These are phyloP conservation scores for Debaryomyces coudertii DNA, from an alignment of 1,139 yeast species.

Conservation along the genomic window DNA sequence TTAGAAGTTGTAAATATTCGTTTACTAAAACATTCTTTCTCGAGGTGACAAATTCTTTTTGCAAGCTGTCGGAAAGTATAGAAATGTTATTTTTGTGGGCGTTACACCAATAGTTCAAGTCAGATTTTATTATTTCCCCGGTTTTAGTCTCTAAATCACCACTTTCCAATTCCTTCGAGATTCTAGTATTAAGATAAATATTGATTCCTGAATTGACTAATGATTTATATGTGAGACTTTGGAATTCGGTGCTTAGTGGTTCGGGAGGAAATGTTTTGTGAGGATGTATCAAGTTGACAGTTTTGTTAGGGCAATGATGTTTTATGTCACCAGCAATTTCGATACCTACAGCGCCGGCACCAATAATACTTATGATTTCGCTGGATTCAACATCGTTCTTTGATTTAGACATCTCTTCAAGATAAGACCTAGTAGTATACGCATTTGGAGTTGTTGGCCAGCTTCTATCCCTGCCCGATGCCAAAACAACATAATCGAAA, in stretches of 20 bases:
- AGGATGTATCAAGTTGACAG: conserved; percentile 36
- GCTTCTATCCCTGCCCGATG: conserved; percentile 46
- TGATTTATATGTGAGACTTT: conserved; percentile 23
- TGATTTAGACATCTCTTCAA: conserved; percentile 32
- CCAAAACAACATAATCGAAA: conserved; percentile 45
- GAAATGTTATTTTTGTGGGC: conserved; percentile 37
- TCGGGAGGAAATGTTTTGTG: conserved; percentile 36
- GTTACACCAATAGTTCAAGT: conserved; percentile 41
- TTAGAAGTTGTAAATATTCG: conserved; percentile 39
- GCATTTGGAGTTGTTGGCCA: conserved; percentile 54
- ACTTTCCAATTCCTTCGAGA: conserved; percentile 24
- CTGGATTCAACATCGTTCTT: conserved; percentile 20
- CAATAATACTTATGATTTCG: conserved; percentile 32
- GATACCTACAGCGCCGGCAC: conserved; percentile 48
- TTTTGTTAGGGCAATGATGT: conserved; percentile 27
- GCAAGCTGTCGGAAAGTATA: conserved; percentile 17
- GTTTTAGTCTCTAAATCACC: conserved; percentile 28
- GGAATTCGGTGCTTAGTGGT: conserved; percentile 31
- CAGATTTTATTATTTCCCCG: conserved; percentile 27
- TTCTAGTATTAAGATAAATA: conserved; percentile 19
- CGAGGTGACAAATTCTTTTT: conserved; percentile 26
- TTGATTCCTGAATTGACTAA: conserved; percentile 19
- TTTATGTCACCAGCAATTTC: conserved; percentile 45
- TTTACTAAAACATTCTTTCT: conserved; percentile 37
- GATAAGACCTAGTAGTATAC: conserved; percentile 22